These are phyloP conservation scores for Naematelia encephala DNA, from an alignment of 768 basidiomycete genomes.

Conservation along the genomic window DNA sequence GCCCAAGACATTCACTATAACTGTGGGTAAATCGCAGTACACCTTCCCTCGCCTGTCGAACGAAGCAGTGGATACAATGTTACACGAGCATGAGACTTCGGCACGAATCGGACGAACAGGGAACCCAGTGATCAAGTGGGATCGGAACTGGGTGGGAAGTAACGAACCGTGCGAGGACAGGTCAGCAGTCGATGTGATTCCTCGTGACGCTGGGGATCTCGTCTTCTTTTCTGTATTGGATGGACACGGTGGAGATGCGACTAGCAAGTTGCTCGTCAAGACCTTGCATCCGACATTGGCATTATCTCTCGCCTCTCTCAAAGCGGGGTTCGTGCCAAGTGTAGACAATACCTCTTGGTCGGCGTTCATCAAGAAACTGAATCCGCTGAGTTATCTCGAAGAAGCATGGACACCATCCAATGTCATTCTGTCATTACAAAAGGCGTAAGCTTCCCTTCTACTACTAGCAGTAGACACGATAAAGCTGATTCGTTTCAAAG, in stretches of 20 bases:
- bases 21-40: conserved; percentile 12
- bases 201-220: conserved; percentile 56
- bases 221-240: conserved; percentile 78
- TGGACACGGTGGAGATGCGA: conserved; percentile 72
- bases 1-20: conserved; percentile 13
- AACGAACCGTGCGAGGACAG: conserved; percentile 94
- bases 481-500: conserved; percentile 64
- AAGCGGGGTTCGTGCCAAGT: conserved; percentile 25
- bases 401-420: conserved; percentile 24
- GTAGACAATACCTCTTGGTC: background rate
- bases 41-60: conserved; percentile 23
- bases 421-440: conserved; percentile 20
- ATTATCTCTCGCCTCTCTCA: conserved; percentile 60
- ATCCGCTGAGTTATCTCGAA: conserved; percentile 15
- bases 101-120: conserved; percentile 15
- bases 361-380: background rate
- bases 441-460: conserved; percentile 29
- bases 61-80: conserved; percentile 25
- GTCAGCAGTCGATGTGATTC: conserved; percentile 65
- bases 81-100: conserved; percentile 26
- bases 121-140: conserved; percentile 53
- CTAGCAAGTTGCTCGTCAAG: conserved; percentile 76
- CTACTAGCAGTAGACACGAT: no score
- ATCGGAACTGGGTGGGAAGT: conserved; percentile 73
- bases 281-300: conserved; percentile 80